Evolutionary conservation across 495 filamentous ascomycete species (phyloP).

Genomic region (Aspergillus funiculosus): DNA sequence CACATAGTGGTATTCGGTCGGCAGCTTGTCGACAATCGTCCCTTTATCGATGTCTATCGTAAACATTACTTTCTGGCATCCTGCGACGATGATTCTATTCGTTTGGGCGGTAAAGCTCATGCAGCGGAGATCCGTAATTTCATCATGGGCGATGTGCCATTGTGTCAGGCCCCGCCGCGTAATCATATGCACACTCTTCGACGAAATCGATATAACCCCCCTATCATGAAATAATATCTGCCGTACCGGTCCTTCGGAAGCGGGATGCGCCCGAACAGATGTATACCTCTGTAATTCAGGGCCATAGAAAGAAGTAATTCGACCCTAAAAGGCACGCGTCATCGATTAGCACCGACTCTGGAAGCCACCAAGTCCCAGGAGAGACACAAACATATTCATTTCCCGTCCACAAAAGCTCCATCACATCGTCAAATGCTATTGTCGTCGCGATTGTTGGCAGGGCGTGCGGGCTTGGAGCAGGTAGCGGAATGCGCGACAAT

Average conservation of each 20-base stretch:
- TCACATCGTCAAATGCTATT: slow-evolving; percentile 76
- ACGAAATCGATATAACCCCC: slow-evolving; percentile 73
- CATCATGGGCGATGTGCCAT: slow-evolving; percentile 75
- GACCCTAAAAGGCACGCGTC: slow-evolving; percentile 51
- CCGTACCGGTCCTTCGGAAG: slow-evolving; percentile 62
- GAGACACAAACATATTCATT: slow-evolving; percentile 78
- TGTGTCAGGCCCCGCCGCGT: slow-evolving; percentile 69
- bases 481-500: slow-evolving; percentile 65
- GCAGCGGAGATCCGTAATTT: slow-evolving; percentile 78
- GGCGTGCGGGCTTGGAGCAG: slow-evolving; percentile 56
- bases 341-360: slow-evolving; percentile 1
- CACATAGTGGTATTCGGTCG: slow-evolving; percentile 68
- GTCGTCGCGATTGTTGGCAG: slow-evolving; percentile 62
- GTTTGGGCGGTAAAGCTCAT: slow-evolving; percentile 91
- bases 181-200: slow-evolving; percentile 78
- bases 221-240: slow-evolving; percentile 83
- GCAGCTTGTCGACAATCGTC: slow-evolving; percentile 64
- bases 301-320: slow-evolving; percentile 79
- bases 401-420: slow-evolving; percentile 88
- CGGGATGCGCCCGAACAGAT: slow-evolving; percentile 64
- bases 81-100: slow-evolving; percentile 80
- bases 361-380: too few species aligned
- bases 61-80: slow-evolving; percentile 81
- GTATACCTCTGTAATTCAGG: slow-evolving; percentile 74
- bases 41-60: slow-evolving; percentile 86